phyloP scores from a whole-genome alignment of 345 rosid species.

The Sonneratia alba region DNA sequence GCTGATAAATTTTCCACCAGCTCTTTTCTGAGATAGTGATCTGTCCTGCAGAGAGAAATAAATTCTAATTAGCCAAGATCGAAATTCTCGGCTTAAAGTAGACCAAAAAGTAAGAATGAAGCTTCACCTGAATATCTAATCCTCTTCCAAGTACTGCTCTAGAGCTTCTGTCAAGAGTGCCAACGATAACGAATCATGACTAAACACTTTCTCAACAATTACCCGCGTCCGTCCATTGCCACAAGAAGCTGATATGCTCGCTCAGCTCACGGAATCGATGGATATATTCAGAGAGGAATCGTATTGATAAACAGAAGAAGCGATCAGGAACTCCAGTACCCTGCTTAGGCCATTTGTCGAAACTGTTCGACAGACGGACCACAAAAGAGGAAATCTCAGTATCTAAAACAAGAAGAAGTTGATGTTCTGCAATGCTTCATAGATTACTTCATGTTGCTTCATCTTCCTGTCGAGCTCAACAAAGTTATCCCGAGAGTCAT shows the following conservation, averaged over 20 bases:
- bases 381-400: conserved; percentile 14
- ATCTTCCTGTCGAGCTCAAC: conserved; percentile 50
- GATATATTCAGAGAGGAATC: too few relatives aligned
- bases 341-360: too few relatives aligned
- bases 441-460: conserved; percentile 30
- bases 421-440: too few relatives aligned
- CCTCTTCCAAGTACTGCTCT: conserved; percentile 71
- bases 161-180: conserved; percentile 51
- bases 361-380: too few relatives aligned
- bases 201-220: too few relatives aligned
- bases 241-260: too few relatives aligned
- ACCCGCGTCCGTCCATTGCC: too few relatives aligned
- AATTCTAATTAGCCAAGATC: conserved; percentile 10
- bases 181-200: too few relatives aligned
- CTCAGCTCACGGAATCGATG: too few relatives aligned
- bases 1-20: conserved; percentile 85
- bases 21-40: conserved; percentile 94
- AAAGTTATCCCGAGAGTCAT: too few relatives aligned
- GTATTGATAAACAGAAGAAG: too few relatives aligned
- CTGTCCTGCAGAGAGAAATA: conserved; percentile 53
- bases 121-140: conserved; percentile 76
- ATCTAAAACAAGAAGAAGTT: conserved; percentile 30
- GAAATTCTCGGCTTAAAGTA: not conserved
- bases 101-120: not conserved
- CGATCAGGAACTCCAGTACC: too few relatives aligned